These are phyloP conservation scores for Groenewaldozyma sp. DNA, from an alignment of 1,139 yeast species.

Conservation along the genomic window DNA sequence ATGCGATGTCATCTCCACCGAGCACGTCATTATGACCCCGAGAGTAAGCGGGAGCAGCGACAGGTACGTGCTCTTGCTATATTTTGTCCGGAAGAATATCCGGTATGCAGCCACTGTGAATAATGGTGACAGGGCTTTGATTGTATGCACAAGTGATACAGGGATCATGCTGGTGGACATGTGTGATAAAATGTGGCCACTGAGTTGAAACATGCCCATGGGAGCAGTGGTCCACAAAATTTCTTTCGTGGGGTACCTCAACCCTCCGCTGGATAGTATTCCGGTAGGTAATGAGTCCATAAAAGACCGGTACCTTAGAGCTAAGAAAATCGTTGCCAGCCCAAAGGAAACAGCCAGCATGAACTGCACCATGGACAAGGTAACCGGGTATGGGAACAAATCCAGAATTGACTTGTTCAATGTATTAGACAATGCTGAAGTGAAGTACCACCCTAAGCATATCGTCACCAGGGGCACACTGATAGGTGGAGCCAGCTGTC, in stretches of 20 bases:
- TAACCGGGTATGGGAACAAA: slow-evolving; percentile 66
- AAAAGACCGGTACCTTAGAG: slow-evolving; percentile 16
- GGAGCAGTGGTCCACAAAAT: slow-evolving; percentile 68
- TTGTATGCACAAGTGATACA: slow-evolving; percentile 84
- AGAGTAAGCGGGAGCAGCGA: slow-evolving; percentile 66
- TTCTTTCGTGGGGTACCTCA: slow-evolving; percentile 42
- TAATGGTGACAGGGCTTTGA: slow-evolving; percentile 82
- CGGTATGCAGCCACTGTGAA: slow-evolving; percentile 78
- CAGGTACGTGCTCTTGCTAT: slow-evolving; percentile 57
- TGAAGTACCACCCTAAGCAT: slow-evolving; percentile 69
- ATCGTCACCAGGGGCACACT: slow-evolving; percentile 34
- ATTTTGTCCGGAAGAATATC: slow-evolving; percentile 46
- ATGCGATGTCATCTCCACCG: slow-evolving; percentile 37
- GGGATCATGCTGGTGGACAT: slow-evolving; percentile 84
- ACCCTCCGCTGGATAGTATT: slow-evolving; percentile 25
- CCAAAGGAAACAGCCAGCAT: slow-evolving; percentile 60
- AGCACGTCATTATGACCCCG: slow-evolving; percentile 82
- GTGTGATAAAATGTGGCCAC: slow-evolving; percentile 84
- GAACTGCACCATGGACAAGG: slow-evolving; percentile 81
- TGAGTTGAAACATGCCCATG: slow-evolving; percentile 86
- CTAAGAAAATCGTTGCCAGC: slow-evolving; percentile 25
- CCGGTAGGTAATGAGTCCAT: slow-evolving; percentile 24
- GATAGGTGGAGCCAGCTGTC: slow-evolving; percentile 31
- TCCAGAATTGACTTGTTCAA: slow-evolving; percentile 67
- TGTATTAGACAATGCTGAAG: slow-evolving; percentile 76